Evolutionary conservation across 805 yeast species (phyloP), one percentile per base, ranked within the genome.

Genomic region (Kodamaea kakaduensis): DNA sequence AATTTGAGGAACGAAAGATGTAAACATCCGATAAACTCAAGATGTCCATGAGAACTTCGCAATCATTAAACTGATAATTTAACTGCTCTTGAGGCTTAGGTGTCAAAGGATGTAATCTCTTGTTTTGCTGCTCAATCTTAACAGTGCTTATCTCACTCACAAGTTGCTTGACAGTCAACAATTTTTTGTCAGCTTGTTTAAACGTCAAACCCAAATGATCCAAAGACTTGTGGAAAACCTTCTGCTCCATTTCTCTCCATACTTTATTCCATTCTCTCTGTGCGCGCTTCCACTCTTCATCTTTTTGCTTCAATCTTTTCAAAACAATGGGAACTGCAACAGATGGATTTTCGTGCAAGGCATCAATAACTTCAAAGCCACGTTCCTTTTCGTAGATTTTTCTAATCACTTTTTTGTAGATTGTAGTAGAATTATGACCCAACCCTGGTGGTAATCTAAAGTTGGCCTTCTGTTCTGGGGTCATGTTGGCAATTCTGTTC

Each of bases 261-360:
- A 88, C 95, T 56, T 90, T 90, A 62, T 90, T 90, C 97, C 98
- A 93, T 58, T 93, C 97, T 50, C 97, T 78, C 52, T 90, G 98
- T 2, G 96, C 89, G 43, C 96, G 77, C 59, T 87, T 84, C 99
- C 99, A 93, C 61, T 93, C 98, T 61, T 93, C 97, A 56, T 93
- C 97, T 61, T 93, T 93, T 61, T 93, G 97, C 61, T 93, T 93
- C 56, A 93, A 74, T 53, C 99, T 78, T 48, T 82, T 85, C 58
- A 93, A 69, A 9, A 93, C 94, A 40, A 93, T 80, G 1, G 98
- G 97, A 22, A 93, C 93, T 0, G 98, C 94, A 35, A 89, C 78
- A 2, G 93, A 88, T 2, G 99, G 99, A 51, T 84, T 84, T 50
- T 89, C 96, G 56, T 90, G 97, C 31, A 93, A 67, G 3, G 97